phyloP scores from a whole-genome alignment of 1,284 basidiomycete genomes.

The Rhizoctonia solani region DNA sequence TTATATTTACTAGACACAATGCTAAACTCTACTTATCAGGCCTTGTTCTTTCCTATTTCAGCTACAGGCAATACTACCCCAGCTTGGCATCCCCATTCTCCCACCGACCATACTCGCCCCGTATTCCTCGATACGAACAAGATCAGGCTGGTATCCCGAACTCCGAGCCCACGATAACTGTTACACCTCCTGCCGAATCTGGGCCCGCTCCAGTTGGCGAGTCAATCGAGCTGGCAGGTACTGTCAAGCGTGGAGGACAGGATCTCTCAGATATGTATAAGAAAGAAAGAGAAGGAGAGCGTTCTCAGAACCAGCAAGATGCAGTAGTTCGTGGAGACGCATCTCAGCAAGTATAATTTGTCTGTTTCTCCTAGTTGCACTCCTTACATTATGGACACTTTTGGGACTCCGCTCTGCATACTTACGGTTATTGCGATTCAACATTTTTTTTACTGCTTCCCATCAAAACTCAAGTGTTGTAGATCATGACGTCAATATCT shows the following conservation, averaged over 20 bases:
- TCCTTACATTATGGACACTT: no score
- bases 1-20: background rate
- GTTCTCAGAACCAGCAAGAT: background rate
- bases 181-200: background rate
- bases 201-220: background rate
- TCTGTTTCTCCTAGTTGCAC: no score
- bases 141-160: conserved; percentile 11
- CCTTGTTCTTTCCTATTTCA: conserved; percentile 70
- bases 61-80: conserved; percentile 83
- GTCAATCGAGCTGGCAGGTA: conserved; percentile 19
- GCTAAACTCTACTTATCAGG: conserved; percentile 43
- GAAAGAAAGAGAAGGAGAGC: background rate
- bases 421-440: no score
- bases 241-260: conserved; percentile 26
- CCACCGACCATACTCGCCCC: conserved; percentile 48
- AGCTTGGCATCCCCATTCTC: conserved; percentile 59
- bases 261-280: conserved; percentile 19
- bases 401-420: no score
- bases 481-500: background rate
- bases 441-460: no score
- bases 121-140: conserved; percentile 23
- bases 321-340: background rate
- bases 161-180: background rate
- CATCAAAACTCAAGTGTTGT: no score
- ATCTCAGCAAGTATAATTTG: conserved; percentile 11